Evolutionary conservation across 192 early-diverging fungal genomes (phyloP), one percentile per base, ranked within the genome.

Genomic region (Rhizophagus sp.): DNA sequence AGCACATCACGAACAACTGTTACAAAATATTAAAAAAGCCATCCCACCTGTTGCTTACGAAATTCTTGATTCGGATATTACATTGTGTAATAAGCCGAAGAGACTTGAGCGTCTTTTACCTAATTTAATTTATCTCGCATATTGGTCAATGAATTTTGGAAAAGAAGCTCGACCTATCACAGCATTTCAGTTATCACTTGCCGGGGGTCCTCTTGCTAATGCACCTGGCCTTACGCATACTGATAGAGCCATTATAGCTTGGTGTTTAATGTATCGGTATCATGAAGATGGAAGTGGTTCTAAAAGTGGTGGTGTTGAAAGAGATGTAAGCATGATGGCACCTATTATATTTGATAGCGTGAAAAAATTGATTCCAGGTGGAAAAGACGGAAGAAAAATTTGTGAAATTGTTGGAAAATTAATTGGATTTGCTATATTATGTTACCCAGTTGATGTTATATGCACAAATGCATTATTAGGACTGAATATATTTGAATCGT

Each of bases 161-260:
- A 89, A 89, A 62, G 89, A 90, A 81, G 82, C 89, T 11, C 68
- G 89, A n/a, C 87, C 89, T 6, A 82, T 86, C 30, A 80, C 84
- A 4, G 84, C 87, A 10, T 88, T 87, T 76, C 83, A 88, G 61
- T 82, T 88, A 73, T 84, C 87, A 41, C 69, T 90, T 0, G 82
- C 89, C 2, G 85, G 88, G 24, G 89, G 89, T 6, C 81, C 86
- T 0, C 84, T 89, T 5, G 83, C 85, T 4, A 88, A 89, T 80
- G 78, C 86, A 4, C 88, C 87, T 25, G 89, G 89, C 2, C 39
- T 90, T 19, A 84, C 83, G 0, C 89, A 90, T 66, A 44, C 61
- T 22, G 87, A 90, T 15, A 83, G 89, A 19, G 89, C 89, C 22
- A 85, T 84, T 12, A 76, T 90, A 12, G 83, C 88, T 12, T 76